A percentile compares a stretch with the other conserved stretches of the same genome.
Evolutionary conservation across 306 rosid species (phyloP).

Genomic region (Prunus persica): DNA sequence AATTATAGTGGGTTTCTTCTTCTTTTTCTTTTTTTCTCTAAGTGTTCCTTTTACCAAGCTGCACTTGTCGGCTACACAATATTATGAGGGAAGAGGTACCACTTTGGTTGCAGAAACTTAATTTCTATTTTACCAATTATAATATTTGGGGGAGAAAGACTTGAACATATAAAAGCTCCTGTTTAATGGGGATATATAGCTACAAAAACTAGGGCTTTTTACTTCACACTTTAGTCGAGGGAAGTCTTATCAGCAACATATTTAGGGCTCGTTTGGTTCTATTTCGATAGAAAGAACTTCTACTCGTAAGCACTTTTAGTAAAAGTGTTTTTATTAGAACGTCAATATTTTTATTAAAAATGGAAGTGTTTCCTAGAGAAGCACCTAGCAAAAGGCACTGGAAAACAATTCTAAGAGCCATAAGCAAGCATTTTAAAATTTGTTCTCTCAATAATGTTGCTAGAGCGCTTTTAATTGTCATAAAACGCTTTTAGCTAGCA

Average conservation of each 20-base stretch:
- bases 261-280: neutral
- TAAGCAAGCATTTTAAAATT: no score
- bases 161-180: neutral
- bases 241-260: neutral
- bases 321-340: no score
- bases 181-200: neutral
- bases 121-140: neutral
- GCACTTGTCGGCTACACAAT: neutral
- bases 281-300: no score
- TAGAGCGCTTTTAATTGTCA: no score
- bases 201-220: neutral
- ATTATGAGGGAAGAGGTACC: neutral
- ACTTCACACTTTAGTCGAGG: neutral
- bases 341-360: no score
- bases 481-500: no score
- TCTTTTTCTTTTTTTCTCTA: neutral
- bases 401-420: no score
- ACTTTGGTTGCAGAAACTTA: neutral
- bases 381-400: no score
- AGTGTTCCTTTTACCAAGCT: neutral
- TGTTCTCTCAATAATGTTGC: no score
- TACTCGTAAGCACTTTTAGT: no score
- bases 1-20: neutral
- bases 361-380: no score
- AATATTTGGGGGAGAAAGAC: neutral